Percentiles rank a stretch among this genome's conserved stretches.
These are phyloP conservation scores for Aureobasidium vineae DNA, from an alignment of 2,329 filamentous ascomycete species.

Conservation along the genomic window DNA sequence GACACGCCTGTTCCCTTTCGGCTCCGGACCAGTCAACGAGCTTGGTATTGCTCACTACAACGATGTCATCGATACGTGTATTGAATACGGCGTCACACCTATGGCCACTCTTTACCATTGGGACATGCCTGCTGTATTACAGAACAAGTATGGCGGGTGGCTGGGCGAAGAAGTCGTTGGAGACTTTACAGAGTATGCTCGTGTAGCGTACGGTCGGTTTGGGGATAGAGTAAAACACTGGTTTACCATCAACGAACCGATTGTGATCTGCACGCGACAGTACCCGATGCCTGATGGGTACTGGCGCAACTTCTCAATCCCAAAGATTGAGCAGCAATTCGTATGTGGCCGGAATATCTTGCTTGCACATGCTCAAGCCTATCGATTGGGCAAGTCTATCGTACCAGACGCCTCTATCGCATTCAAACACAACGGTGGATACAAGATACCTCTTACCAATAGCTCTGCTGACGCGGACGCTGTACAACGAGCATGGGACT, in stretches of 20 bases:
- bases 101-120: slow-evolving; percentile 49
- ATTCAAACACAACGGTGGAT: slow-evolving; percentile 44
- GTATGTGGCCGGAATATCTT: slow-evolving; percentile 41
- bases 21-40: slow-evolving; percentile 48
- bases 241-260: slow-evolving; percentile 47
- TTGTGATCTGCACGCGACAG: slow-evolving; percentile 27
- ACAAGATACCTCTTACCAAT: slow-evolving; percentile 40
- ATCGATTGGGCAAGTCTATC: slow-evolving; percentile 43
- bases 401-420: slow-evolving; percentile 40
- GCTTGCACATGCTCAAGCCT: slow-evolving; percentile 40
- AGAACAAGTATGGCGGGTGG: slow-evolving; percentile 44
- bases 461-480: slow-evolving; percentile 38
- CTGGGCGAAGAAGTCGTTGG: slow-evolving; percentile 39
- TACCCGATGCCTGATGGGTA: slow-evolving; percentile 24
- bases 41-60: slow-evolving; percentile 50
- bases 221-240: slow-evolving; percentile 42
- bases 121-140: slow-evolving; percentile 42
- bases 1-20: slow-evolving; percentile 52
- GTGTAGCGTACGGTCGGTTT: slow-evolving; percentile 42
- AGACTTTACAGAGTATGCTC: slow-evolving; percentile 46
- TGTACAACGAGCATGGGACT: slow-evolving; percentile 37
- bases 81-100: slow-evolving; percentile 46
- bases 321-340: slow-evolving; percentile 31
- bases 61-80: slow-evolving; percentile 43
- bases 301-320: slow-evolving; percentile 36